Evolutionary conservation across 2,329 filamentous ascomycete species (phyloP).

Genomic region (Colletotrichum graminicola): DNA sequence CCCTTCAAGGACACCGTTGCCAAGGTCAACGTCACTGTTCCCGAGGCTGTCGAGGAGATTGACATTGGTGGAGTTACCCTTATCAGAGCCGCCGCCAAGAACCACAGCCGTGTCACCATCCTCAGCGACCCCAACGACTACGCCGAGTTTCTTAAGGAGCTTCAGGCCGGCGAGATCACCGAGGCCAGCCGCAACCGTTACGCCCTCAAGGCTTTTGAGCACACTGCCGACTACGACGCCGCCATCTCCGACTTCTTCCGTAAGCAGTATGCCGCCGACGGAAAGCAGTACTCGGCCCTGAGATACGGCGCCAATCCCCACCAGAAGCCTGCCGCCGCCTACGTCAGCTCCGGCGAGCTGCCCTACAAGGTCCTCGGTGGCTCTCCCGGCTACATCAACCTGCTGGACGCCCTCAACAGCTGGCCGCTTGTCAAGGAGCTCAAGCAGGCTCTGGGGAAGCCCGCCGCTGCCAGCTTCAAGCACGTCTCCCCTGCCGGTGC

Average conservation of each 20-base stretch:
- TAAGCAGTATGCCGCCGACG: conserved; percentile 91
- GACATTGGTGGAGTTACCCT: conserved; percentile 98
- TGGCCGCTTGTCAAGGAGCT: conserved; percentile 98
- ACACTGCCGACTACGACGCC: conserved; percentile 95
- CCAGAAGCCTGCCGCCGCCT: conserved; percentile 95
- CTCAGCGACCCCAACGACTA: conserved; percentile 96
- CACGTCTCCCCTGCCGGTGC: conserved; percentile 97
- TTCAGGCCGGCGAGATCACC: conserved; percentile 87
- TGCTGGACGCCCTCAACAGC: conserved; percentile 94
- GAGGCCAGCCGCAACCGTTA: conserved; percentile 89
- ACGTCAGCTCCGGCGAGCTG: conserved; percentile 76
- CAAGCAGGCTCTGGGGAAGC: conserved; percentile 85
- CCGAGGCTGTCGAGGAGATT: conserved; percentile 98
- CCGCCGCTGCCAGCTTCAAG: conserved; percentile 98
- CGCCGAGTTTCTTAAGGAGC: conserved; percentile 90
- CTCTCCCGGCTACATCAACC: conserved; percentile 95
- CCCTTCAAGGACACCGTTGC: conserved; percentile 99
- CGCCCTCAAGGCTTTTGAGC: conserved; percentile 97
- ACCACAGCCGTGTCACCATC: conserved; percentile 95
- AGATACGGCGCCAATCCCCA: conserved; percentile 98
- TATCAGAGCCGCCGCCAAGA: conserved; percentile 96
- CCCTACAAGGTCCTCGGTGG: conserved; percentile 97
- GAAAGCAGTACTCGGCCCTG: conserved; percentile 84
- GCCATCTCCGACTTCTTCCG: conserved; percentile 98
- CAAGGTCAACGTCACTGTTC: conserved; percentile 96